Conservation (phyloP, 192 early-diverging fungal genomes). For the Coemansia sp. region DNA sequence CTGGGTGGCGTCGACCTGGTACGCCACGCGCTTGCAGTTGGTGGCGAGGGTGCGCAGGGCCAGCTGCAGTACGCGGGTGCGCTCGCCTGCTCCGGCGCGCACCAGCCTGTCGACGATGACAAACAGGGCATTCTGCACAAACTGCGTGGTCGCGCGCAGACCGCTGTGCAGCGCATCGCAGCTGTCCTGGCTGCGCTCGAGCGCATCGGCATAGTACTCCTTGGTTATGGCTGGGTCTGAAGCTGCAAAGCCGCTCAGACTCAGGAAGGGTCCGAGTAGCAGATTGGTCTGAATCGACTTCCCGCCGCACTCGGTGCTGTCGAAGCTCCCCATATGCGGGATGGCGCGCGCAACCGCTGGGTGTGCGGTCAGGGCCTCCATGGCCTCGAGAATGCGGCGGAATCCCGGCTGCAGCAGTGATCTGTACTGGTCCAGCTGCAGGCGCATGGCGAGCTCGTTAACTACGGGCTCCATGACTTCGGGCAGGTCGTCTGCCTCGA, state of each 20-base stretch:
- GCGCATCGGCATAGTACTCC: constrained; percentile 48
- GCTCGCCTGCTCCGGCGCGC: constrained; percentile 55
- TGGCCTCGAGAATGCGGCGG: constrained; percentile 31
- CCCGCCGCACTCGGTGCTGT: constrained; percentile 25
- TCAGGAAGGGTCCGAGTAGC: constrained; percentile 35
- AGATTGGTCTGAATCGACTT: constrained; percentile 35
- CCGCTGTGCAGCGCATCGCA: constrained; percentile 53
- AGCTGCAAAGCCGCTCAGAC: constrained; percentile 33
- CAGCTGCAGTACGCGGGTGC: constrained; percentile 62
- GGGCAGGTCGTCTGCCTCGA: constrained; percentile 29
- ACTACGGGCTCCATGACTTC: constrained; percentile 32
- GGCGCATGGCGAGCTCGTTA: constrained; percentile 30
- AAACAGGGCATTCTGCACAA: constrained; percentile 54
- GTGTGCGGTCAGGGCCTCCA: constrained; percentile 26
- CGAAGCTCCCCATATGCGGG: constrained; percentile 32
- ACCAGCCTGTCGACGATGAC: constrained; percentile 62
- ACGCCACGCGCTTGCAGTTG: constrained; percentile 69
- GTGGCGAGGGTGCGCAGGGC: constrained; percentile 60
- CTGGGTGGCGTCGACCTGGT: constrained; percentile 72
- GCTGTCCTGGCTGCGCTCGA: constrained; percentile 53
- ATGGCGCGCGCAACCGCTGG: constrained; percentile 21
- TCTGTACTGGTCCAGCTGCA: constrained; percentile 17
- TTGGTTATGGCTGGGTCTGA: constrained; percentile 24
- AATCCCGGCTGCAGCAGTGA: constrained; percentile 46
- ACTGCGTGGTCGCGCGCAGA: constrained; percentile 59